Base-by-base conservation (phyloP, 805 yeast species). In the Yarrowia alimentaria region DNA sequence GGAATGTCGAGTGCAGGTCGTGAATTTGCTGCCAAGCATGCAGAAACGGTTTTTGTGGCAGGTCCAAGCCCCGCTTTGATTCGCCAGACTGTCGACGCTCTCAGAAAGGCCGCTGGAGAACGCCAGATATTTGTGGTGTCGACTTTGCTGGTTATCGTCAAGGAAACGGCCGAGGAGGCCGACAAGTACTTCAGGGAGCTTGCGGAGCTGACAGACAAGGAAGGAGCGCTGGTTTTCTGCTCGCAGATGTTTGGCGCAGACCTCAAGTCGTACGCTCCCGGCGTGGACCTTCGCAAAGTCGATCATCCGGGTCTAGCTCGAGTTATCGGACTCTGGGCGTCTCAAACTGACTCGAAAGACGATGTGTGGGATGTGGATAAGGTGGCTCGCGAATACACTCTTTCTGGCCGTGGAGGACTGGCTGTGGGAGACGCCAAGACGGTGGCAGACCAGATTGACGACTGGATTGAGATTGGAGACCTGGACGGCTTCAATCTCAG, bases 401-500 rank as follows among this genome's bases (percentile, higher is more conserved):
- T 34, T 7, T 14, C 40, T 5, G 40, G 40, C 13, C 18, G 40
- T 21, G 42, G 29, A 35, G 42, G 42, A 22, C 29, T 35, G 3
- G 42, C 42, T 1, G 29, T 35, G 6, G 42, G 42, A 24, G 42
- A 35, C 11, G 42, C 42, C 1, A 48, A 53, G n/a, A 64, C 64
- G 38, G 70, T 72, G 13, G 75, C 72, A 8, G 72, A 72, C 50
- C 65, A 63, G 53, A 60, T 72, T 13, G 71, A 71, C 50, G 53
- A 58, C 37, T 72, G 72, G 68, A 68, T 68, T 8, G 65, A 65
- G 11, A 59, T 64, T 17, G 62, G 69, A 16, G 73, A 65, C 35
- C 61, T 71, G 20, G 76, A 72, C 55, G 76, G 76, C 1, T 70
- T 71, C 55, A 72, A 72, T 53, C 57, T 72, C 29, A 63, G 69